Conservation (phyloP, 2,329 filamentous ascomycete species). For the Apiospora marii region DNA sequence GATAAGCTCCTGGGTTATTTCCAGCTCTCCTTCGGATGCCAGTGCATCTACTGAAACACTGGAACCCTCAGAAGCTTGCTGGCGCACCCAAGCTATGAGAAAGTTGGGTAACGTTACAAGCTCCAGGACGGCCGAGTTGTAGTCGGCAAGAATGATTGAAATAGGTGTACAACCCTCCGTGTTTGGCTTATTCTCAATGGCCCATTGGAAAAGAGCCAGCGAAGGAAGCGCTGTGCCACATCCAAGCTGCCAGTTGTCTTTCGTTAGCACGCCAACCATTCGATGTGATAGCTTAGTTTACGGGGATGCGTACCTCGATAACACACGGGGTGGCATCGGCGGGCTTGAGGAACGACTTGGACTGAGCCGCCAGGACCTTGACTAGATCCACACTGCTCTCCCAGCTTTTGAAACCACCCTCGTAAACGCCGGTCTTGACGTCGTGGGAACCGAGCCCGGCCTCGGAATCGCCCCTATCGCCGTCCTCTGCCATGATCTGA, state of each 20-base stretch:
- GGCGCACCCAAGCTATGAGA: conserved; percentile 71
- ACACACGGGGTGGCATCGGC: conserved; percentile 50
- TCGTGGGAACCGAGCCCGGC: conserved; percentile 72
- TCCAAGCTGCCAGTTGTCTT: conserved; percentile 64
- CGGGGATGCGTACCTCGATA: conserved; percentile 58
- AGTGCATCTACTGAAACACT: conserved; percentile 55
- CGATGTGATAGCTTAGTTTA: conserved; percentile 27
- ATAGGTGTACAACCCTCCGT: conserved; percentile 48
- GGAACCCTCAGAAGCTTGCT: conserved; percentile 45
- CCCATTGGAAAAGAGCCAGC: conserved; percentile 73
- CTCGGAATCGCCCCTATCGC: conserved; percentile 48
- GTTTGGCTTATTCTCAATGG: conserved; percentile 36
- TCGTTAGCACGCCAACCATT: conserved; percentile 23
- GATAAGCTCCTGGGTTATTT: conserved; percentile 66
- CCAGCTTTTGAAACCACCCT: conserved; percentile 91
- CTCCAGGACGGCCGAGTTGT: conserved; percentile 79
- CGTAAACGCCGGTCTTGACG: conserved; percentile 82
- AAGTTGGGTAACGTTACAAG: conserved; percentile 84
- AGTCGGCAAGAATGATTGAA: conserved; percentile 76
- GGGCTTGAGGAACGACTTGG: conserved; percentile 45
- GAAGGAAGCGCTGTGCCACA: conserved; percentile 81
- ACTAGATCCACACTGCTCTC: conserved; percentile 85
- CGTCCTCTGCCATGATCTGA: conserved; percentile 80
- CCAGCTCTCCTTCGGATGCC: conserved; percentile 65
- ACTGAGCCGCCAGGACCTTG: conserved; percentile 65